A percentile compares a stretch with the other conserved stretches of the same genome.
These are phyloP conservation scores for Aspergillus neoniger DNA, from an alignment of 2,329 filamentous ascomycete genomes.

Conservation along the genomic window DNA sequence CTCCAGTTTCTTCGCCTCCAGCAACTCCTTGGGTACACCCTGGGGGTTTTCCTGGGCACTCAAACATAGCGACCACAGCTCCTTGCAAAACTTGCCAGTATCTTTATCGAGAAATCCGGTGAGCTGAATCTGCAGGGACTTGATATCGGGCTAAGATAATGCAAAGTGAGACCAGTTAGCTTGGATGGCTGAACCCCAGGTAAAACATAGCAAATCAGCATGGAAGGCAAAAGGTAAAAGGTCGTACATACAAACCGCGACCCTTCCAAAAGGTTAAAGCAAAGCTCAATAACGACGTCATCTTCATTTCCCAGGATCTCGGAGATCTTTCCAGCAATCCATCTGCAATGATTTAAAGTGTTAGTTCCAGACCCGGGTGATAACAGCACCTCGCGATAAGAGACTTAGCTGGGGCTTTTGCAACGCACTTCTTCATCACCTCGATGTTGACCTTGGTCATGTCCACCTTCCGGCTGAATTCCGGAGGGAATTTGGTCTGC, in stretches of 20 bases:
- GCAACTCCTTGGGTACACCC: constrained; percentile 88
- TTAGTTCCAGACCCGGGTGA: constrained; percentile 3
- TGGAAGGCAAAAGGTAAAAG: neutral
- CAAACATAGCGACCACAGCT: constrained; percentile 86
- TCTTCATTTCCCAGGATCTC: constrained; percentile 90
- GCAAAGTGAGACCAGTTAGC: constrained; percentile 14
- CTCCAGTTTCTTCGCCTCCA: constrained; percentile 95
- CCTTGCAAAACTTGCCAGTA: constrained; percentile 83
- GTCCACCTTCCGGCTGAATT: constrained; percentile 95
- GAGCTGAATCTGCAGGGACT: constrained; percentile 89
- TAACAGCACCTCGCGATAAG: constrained; percentile 5
- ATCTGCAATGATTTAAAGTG: constrained; percentile 56
- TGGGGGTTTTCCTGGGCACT: constrained; percentile 86
- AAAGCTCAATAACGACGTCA: constrained; percentile 90
- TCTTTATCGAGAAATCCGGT: constrained; percentile 95
- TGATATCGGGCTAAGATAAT: constrained; percentile 78
- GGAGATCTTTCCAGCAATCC: constrained; percentile 87
- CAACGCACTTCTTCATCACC: constrained; percentile 89
- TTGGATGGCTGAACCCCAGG: neutral
- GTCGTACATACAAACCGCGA: constrained; percentile 67
- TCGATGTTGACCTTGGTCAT: constrained; percentile 96
- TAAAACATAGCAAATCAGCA: neutral
- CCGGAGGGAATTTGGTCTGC: constrained; percentile 88
- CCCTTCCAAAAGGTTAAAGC: constrained; percentile 70
- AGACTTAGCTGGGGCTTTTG: constrained; percentile 11